Conservation (phyloP, 2,329 filamentous ascomycete genomes). For the Fusarium begoniae region DNA sequence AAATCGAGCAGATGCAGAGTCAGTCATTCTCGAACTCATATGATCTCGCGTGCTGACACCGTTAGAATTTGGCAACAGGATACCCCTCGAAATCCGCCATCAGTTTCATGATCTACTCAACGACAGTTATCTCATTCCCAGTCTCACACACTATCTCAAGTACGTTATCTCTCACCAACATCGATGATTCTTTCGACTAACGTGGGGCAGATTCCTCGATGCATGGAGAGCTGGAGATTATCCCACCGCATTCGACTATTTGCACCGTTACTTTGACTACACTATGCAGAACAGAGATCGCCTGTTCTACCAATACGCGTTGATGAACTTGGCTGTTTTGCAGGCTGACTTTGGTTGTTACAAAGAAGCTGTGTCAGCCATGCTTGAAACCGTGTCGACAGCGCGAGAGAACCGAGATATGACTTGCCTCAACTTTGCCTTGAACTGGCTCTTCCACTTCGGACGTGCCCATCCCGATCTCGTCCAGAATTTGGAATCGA, state of each 20-base stretch:
- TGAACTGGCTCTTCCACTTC: conserved; percentile 97
- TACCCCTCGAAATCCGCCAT: conserved; percentile 77
- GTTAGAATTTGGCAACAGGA: conserved; percentile 76
- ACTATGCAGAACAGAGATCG: conserved; percentile 87
- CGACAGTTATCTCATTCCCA: conserved; percentile 74
- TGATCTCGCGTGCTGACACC: conserved; percentile 14
- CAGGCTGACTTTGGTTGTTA: conserved; percentile 96
- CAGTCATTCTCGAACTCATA: conserved; percentile 40
- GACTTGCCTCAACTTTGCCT: conserved; percentile 90
- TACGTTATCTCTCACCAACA: conserved; percentile 42
- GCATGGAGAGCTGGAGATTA: conserved; percentile 93
- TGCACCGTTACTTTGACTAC: conserved; percentile 97
- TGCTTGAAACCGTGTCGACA: conserved; percentile 95
- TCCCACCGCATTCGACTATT: conserved; percentile 85
- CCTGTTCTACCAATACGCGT: conserved; percentile 91
- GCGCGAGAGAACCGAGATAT: conserved; percentile 93
- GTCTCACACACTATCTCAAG: conserved; percentile 79
- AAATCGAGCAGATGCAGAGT: conserved; percentile 89
- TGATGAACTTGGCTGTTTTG: conserved; percentile 91
- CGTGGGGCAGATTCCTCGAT: conserved; percentile 76
- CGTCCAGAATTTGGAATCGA: conserved; percentile 74
- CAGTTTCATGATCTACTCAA: conserved; percentile 75
- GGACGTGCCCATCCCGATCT: conserved; percentile 83
- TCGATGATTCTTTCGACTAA: conserved; percentile 16
- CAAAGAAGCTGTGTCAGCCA: conserved; percentile 88